A percentile compares a stretch with the other conserved stretches of the same genome.
phyloP scores from a whole-genome alignment of 441 rosid species.

The Corymbia calophylla region DNA sequence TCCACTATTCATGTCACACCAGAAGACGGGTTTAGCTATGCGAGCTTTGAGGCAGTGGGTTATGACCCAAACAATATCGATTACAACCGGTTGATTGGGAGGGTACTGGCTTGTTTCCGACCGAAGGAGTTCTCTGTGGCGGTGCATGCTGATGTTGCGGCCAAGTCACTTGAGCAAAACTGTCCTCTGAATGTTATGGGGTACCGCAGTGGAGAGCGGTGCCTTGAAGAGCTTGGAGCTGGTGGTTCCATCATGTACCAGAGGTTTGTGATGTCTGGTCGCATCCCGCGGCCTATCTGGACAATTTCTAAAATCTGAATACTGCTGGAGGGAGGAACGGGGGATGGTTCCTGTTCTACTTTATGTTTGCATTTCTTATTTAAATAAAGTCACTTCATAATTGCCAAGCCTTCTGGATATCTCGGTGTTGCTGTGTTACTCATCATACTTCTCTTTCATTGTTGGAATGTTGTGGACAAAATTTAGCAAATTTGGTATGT shows the following conservation, averaged over 20 bases:
- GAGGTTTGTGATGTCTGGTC: conserved; percentile 27
- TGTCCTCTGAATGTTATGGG: conserved; percentile 40
- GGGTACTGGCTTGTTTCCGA: conserved; percentile 57
- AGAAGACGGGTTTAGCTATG: conserved; percentile 81
- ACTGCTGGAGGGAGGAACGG: conserved; percentile 49
- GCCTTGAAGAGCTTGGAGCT: conserved; percentile 46
- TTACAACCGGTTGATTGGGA: conserved; percentile 36
- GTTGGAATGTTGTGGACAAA: not conserved
- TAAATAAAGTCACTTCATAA: conserved; percentile 7
- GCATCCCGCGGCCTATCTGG: conserved; percentile 29
- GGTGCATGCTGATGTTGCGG: conserved; percentile 34
- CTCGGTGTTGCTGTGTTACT: not conserved
- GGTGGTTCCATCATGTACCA: conserved; percentile 56
- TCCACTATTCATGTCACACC: conserved; percentile 83
- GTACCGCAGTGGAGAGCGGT: conserved; percentile 41
- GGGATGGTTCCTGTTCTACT: conserved; percentile 5
- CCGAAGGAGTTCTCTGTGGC: conserved; percentile 62
- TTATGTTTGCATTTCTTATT: not conserved
- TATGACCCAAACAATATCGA: conserved; percentile 32
- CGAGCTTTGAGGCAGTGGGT: conserved; percentile 73
- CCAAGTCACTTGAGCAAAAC: conserved; percentile 7
- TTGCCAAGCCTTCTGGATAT: not conserved
- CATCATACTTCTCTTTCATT: not conserved
- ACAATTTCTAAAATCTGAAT: conserved; percentile 49
- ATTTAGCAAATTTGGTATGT: not conserved